Evolutionary conservation across 1,284 basidiomycete species (phyloP).

Genomic region (Anthracocystis walkeri): DNA sequence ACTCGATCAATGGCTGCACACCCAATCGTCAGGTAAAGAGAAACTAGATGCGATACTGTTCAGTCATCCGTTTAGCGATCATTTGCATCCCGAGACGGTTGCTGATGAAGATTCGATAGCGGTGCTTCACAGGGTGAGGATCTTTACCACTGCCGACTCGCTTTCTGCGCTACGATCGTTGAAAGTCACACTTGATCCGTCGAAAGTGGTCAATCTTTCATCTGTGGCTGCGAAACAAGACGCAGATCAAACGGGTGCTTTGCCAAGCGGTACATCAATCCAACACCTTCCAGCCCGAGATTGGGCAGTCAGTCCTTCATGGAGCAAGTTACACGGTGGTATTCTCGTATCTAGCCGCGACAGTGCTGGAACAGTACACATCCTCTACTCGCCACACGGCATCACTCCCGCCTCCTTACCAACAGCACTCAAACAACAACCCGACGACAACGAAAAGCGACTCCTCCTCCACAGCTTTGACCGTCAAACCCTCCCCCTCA

Average conservation of each 20-base stretch:
- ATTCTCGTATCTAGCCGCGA: constrained; percentile 25
- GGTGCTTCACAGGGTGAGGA: constrained; percentile 14
- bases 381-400: constrained; percentile 48
- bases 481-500: constrained; percentile 37
- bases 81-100: constrained; percentile 40
- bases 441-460: not conserved
- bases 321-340: constrained; percentile 36
- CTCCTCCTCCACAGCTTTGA: constrained; percentile 49
- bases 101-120: constrained; percentile 15
- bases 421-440: not conserved
- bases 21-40: not conserved
- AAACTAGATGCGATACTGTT: constrained; percentile 39
- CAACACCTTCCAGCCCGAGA: constrained; percentile 36
- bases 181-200: constrained; percentile 6
- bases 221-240: constrained; percentile 15
- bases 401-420: constrained; percentile 35
- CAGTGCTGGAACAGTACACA: not conserved
- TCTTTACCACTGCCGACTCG: constrained; percentile 42
- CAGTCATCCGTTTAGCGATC: constrained; percentile 45
- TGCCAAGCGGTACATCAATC: constrained; percentile 20
- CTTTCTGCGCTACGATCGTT: constrained; percentile 23
- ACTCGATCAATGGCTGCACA: constrained; percentile 32
- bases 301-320: constrained; percentile 32
- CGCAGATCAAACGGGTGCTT: not conserved
- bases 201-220: constrained; percentile 20